A percentile compares a stretch with the other conserved stretches of the same genome.
These are phyloP conservation scores for Mortierella claussenii DNA, from an alignment of 192 early-diverging fungal species.

Conservation along the genomic window DNA sequence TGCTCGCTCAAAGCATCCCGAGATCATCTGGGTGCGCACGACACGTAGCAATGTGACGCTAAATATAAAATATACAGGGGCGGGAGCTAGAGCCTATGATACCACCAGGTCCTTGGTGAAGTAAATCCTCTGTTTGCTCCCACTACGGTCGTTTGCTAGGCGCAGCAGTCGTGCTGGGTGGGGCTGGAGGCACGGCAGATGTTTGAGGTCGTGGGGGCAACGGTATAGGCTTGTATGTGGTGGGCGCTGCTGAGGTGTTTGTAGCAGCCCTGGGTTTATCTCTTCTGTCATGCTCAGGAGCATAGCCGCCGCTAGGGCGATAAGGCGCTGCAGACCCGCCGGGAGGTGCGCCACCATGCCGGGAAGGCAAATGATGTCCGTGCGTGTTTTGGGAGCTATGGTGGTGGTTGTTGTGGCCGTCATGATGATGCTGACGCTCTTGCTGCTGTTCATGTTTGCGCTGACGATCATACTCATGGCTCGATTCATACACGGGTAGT, in stretches of 20 bases:
- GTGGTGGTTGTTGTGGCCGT: conserved; percentile 5
- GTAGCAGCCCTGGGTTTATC: conserved; percentile 28
- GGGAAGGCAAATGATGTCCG: conserved; percentile 20
- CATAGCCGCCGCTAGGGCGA: conserved; percentile 11
- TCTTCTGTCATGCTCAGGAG: conserved; percentile 26
- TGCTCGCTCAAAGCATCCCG: no score
- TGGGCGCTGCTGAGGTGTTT: not conserved
- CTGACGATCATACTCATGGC: conserved; percentile 81
- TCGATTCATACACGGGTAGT: conserved; percentile 78
- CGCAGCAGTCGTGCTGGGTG: conserved; percentile 12
- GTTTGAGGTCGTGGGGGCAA: conserved; percentile 35
- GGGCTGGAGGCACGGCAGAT: conserved; percentile 23
- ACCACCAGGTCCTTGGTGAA: no score
- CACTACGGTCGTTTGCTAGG: no score
- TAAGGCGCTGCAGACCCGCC: conserved; percentile 14
- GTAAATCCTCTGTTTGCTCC: no score
- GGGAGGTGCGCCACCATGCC: conserved; percentile 11
- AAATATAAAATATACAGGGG: no score
- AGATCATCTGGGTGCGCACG: no score
- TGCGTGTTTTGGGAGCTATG: conserved; percentile 18
- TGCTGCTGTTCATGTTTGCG: conserved; percentile 49
- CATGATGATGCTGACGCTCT: conserved; percentile 34
- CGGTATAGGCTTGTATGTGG: conserved; percentile 32
- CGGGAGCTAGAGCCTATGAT: no score
- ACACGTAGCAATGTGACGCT: no score